These are phyloP conservation scores for Pyrus bretschneideri DNA, from an alignment of 306 rosid genomes.

Conservation along the genomic window DNA sequence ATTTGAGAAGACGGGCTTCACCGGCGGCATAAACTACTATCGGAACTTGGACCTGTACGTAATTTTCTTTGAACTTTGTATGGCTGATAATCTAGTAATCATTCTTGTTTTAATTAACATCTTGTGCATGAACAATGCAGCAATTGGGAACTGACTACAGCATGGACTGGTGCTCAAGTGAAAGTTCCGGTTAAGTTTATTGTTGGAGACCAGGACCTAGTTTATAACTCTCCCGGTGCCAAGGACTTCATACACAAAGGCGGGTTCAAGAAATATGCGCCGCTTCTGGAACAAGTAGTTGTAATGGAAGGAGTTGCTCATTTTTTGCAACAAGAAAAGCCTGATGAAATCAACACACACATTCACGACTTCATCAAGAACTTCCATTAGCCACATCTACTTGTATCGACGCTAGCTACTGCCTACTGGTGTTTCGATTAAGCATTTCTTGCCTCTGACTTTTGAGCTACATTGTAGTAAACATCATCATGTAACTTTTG, in stretches of 20 bases:
- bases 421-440: no score
- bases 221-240: slow-evolving; percentile 36
- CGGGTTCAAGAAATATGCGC: slow-evolving; percentile 53
- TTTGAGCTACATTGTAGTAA: no score
- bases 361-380: slow-evolving; percentile 49
- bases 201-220: slow-evolving; percentile 65
- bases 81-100: background rate
- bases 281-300: slow-evolving; percentile 48
- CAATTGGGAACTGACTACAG: slow-evolving; percentile 67
- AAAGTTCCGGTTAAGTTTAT: slow-evolving; percentile 62
- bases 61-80: background rate
- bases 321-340: slow-evolving; percentile 52
- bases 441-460: no score
- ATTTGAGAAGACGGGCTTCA: slow-evolving; percentile 59
- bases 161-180: slow-evolving; percentile 54
- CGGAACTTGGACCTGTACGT: slow-evolving; percentile 53
- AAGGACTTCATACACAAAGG: slow-evolving; percentile 67
- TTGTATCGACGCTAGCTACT: no score
- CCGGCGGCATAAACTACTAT: slow-evolving; percentile 63
- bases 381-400: background rate
- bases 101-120: background rate
- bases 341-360: slow-evolving; percentile 47
- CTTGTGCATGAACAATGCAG: slow-evolving; percentile 16
- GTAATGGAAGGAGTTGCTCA: slow-evolving; percentile 63
- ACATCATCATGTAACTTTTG: no score